A percentile compares a stretch with the other conserved stretches of the same genome.
Conservation (phyloP, 1,284 basidiomycete species). For the Microbotryomycetes sp. region DNA sequence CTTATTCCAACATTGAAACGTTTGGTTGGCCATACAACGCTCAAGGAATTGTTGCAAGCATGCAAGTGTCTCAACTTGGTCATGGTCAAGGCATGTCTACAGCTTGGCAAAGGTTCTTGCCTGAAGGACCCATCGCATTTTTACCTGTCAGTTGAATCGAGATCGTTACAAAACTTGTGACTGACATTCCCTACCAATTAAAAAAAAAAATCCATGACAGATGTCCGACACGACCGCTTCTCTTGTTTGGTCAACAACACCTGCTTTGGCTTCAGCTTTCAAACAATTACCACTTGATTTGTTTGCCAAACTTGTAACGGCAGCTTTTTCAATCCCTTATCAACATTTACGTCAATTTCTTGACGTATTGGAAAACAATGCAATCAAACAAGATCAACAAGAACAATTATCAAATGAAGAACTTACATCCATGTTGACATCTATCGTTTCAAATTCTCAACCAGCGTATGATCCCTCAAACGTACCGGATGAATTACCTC, state of each 20-base stretch:
- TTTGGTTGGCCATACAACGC: conserved; percentile 90
- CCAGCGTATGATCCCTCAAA: conserved; percentile 42
- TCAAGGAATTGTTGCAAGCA: conserved; percentile 84
- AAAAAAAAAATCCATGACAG: conserved; percentile 34
- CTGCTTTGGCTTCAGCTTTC: conserved; percentile 65
- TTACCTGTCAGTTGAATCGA: conserved; percentile 55
- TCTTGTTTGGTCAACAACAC: conserved; percentile 90
- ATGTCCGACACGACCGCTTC: conserved; percentile 67
- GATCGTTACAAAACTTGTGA: not conserved
- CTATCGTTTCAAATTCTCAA: conserved; percentile 13
- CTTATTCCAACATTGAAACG: conserved; percentile 76
- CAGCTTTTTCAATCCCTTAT: conserved; percentile 70
- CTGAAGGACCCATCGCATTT: conserved; percentile 92
- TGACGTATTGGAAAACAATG: not conserved
- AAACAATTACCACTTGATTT: conserved; percentile 61
- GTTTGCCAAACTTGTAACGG: conserved; percentile 74
- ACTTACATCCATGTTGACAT: conserved; percentile 2
- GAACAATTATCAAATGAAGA: too few relatives aligned
- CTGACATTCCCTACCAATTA: not conserved
- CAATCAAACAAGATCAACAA: not conserved
- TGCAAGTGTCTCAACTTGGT: conserved; percentile 48
- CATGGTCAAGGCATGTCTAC: conserved; percentile 44
- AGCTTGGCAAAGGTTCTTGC: conserved; percentile 91
- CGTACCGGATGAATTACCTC: conserved; percentile 65
- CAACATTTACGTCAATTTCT: conserved; percentile 20